These are phyloP conservation scores for Salix dunnii DNA, from an alignment of 345 rosid species.

Conservation along the genomic window DNA sequence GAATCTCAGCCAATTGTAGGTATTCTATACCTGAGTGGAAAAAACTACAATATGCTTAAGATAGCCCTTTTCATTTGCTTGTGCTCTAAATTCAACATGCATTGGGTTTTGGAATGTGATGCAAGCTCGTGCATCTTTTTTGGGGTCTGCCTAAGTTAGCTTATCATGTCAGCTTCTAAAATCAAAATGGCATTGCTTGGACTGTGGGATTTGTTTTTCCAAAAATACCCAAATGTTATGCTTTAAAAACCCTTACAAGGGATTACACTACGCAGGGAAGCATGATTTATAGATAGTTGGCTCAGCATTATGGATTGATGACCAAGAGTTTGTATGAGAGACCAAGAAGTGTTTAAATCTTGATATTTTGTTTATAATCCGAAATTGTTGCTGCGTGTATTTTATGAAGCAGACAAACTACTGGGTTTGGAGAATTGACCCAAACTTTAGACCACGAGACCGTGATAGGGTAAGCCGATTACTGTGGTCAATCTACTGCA, in stretches of 20 bases:
- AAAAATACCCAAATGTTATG: not conserved
- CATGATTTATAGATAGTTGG: not conserved
- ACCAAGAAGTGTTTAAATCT: not conserved
- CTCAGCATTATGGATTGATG: not conserved
- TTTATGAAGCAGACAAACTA: constrained; percentile 51
- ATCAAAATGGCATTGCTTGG: not conserved
- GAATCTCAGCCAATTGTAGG: constrained; percentile 65
- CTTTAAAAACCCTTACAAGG: not conserved
- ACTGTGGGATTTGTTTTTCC: not conserved
- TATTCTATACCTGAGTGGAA: constrained; percentile 19
- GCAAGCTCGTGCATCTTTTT: constrained; percentile 2
- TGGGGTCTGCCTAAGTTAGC: not conserved
- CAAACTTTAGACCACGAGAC: constrained; percentile 54
- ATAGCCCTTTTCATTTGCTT: constrained; percentile 6
- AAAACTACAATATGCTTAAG: not conserved
- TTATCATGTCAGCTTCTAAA: not conserved
- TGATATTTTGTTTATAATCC: not conserved
- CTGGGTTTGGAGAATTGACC: constrained; percentile 83
- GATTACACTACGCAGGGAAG: not conserved
- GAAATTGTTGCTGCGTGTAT: constrained; percentile 9
- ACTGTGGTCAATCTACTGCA: constrained; percentile 4
- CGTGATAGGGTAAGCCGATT: constrained; percentile 53
- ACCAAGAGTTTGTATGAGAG: not conserved
- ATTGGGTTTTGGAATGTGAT: not conserved
- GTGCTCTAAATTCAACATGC: not conserved